Base-by-base conservation (phyloP, 306 rosid species). In the Cucumis hystrix region DNA sequence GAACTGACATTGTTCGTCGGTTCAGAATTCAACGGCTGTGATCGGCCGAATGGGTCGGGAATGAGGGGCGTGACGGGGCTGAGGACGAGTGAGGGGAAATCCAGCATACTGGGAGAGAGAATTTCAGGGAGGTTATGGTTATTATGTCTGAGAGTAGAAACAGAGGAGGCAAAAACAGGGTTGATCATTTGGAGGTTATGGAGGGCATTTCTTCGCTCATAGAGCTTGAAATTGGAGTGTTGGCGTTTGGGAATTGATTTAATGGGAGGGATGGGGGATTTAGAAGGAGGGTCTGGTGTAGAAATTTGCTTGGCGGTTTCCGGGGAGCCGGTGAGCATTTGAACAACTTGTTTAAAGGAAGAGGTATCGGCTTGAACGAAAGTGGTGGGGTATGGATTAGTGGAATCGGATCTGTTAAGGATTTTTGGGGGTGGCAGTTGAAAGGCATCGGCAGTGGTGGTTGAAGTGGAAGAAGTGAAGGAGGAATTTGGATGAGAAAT, bases 241-340 rank as follows among this genome's bases (percentile, higher is more conserved):
- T 86, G 87, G 76, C 86, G 86, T 72, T 85, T 89, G 61, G 94
- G 91, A 2, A 52, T 83, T 78, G 93, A 80, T 79, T 89, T 94
- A 66, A 87, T 86, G 17, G 96, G 92, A 0, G 97, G 97, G 81
- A 92, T 92, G 65, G 90, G 85, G 79, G 80, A 43, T 64, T 79
- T 86, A n/a, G 80, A 71, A 12, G 75, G 62, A 9, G 86, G 49
- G 49, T 76, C 74, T 1, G 76, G 59, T 3, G 41, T 18, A 18
- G 90, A 81, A 20, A 80, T 88, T 47, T 88, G 91, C 70, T 85
- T 86, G 40, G 86, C 86, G 21, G 96, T 87, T 51, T 95, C 98
- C 13, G 96, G 86, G 25, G 97, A 92, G 0, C 99, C 99, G 57
- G 99, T 95, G n/a, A 95, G 90, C 97, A 92, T 92, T 88, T 95